Conservation (phyloP, 108 stramenopile genomes). For the Pseudonitzschia delicatissima region DNA sequence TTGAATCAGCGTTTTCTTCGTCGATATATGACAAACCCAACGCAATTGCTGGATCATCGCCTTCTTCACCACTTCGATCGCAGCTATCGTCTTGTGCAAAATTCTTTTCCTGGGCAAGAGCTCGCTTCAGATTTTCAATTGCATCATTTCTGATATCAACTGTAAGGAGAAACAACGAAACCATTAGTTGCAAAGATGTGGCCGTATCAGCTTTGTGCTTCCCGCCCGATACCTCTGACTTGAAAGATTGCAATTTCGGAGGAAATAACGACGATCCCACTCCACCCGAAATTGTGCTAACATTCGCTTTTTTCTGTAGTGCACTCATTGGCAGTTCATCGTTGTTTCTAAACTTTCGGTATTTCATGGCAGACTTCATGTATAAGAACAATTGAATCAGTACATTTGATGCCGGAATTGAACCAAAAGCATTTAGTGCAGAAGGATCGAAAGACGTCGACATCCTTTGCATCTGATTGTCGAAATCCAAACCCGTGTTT, state of each 20-base stretch:
- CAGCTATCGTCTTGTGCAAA: slow-evolving; percentile 17
- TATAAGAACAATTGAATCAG: slow-evolving; percentile 54
- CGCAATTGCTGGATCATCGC: slow-evolving; percentile 62
- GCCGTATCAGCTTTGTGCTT: slow-evolving; percentile 11
- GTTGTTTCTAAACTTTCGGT: slow-evolving; percentile 12
- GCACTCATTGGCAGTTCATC: not conserved
- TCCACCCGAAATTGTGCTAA: slow-evolving; percentile 28
- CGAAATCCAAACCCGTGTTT: slow-evolving; percentile 2
- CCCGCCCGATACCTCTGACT: slow-evolving; percentile 5
- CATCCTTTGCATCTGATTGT: slow-evolving; percentile 15
- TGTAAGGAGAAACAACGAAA: slow-evolving; percentile 28
- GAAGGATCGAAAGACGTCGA: slow-evolving; percentile 59
- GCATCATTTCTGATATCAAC: slow-evolving; percentile 39
- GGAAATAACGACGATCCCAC: slow-evolving; percentile 33
- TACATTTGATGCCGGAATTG: slow-evolving; percentile 62
- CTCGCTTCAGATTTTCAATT: slow-evolving; percentile 36
- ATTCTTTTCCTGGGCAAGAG: slow-evolving; percentile 21
- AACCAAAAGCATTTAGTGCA: slow-evolving; percentile 54
- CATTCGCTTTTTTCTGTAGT: not conserved
- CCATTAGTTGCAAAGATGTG: slow-evolving; percentile 38
- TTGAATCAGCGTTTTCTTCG: slow-evolving; percentile 37
- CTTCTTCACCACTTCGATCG: slow-evolving; percentile 30
- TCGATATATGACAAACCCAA: slow-evolving; percentile 48
- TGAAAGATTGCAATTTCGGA: slow-evolving; percentile 14
- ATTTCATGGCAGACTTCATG: slow-evolving; percentile 37